These are phyloP conservation scores for Saccharum officinarum DNA, from an alignment of 176 grass and related monocot species.

Conservation along the genomic window DNA sequence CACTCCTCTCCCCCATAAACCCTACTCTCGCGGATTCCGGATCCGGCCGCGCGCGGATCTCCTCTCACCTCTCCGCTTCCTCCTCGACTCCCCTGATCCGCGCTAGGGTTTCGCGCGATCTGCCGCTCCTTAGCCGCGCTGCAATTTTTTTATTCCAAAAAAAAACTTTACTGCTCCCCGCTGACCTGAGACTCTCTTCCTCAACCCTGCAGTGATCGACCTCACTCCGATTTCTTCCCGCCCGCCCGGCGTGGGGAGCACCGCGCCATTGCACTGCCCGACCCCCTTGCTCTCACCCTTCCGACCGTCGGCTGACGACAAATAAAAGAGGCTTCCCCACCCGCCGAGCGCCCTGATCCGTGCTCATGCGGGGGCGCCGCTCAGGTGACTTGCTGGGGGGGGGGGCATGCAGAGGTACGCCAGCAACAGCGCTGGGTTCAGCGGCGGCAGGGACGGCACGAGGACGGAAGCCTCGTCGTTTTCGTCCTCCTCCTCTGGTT, in stretches of 20 bases:
- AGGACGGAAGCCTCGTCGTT: constrained; percentile 58
- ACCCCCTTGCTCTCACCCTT: not conserved
- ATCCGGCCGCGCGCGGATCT: constrained; percentile 4
- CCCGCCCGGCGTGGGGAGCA: not conserved
- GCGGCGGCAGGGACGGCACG: constrained; percentile 48
- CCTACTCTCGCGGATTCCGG: constrained; percentile 7
- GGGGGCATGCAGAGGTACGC: constrained; percentile 83
- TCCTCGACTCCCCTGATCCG: constrained; percentile 28
- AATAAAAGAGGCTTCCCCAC: not conserved
- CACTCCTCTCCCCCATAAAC: not conserved
- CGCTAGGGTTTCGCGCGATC: constrained; percentile 47
- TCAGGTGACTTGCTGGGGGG: constrained; percentile 53
- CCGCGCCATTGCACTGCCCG: not conserved
- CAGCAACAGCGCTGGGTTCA: constrained; percentile 57
- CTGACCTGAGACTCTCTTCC: not conserved
- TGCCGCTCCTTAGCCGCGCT: not conserved
- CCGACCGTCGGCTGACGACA: not conserved
- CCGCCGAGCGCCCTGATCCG: not conserved
- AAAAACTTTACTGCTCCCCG: not conserved
- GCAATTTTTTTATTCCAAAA: not conserved
- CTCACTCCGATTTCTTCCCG: not conserved
- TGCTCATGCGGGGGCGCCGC: constrained; percentile 46
- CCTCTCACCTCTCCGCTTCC: not conserved
- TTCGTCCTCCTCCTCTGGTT: constrained; percentile 52
- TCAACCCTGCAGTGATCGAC: not conserved